Percentiles rank a stretch among this genome's conserved stretches.
phyloP scores from a whole-genome alignment of 2,329 filamentous ascomycete genomes.

The Cytospora chrysosperma region DNA sequence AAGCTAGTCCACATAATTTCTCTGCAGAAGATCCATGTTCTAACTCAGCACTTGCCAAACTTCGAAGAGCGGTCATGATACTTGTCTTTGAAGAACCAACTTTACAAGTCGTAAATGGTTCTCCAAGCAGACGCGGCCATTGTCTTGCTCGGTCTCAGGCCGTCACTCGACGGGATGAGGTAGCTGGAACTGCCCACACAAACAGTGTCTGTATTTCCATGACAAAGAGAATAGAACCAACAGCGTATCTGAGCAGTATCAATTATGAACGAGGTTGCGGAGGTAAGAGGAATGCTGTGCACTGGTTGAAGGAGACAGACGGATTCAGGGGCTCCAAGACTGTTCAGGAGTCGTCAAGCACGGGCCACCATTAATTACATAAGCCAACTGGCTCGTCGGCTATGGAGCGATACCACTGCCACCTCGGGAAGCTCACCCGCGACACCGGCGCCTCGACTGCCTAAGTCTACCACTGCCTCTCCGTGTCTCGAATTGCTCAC shows the following conservation, averaged over 20 bases:
- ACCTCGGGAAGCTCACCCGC: neutral
- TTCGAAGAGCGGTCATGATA: neutral
- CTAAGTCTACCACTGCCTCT: neutral
- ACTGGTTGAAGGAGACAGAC: neutral
- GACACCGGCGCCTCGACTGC: neutral
- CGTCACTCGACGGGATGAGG: neutral
- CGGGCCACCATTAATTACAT: neutral
- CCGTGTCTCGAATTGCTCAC: neutral
- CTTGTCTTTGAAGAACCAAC: neutral
- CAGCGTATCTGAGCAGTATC: neutral
- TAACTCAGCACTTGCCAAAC: neutral
- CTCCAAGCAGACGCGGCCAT: neutral
- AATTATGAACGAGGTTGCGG: neutral
- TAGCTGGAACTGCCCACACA: neutral
- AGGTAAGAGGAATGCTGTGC: neutral
- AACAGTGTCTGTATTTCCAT: neutral
- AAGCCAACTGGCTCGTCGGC: neutral
- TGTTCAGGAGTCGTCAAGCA: neutral
- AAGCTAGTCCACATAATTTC: neutral
- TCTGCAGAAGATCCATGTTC: neutral
- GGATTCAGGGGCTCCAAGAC: neutral
- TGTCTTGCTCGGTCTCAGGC: neutral
- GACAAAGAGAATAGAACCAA: neutral
- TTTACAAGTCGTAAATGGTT: neutral
- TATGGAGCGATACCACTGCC: neutral